Evolutionary conservation across 345 rosid species (phyloP), one percentile per base, ranked within the genome.

Genomic region (Arabidopsis suecica): DNA sequence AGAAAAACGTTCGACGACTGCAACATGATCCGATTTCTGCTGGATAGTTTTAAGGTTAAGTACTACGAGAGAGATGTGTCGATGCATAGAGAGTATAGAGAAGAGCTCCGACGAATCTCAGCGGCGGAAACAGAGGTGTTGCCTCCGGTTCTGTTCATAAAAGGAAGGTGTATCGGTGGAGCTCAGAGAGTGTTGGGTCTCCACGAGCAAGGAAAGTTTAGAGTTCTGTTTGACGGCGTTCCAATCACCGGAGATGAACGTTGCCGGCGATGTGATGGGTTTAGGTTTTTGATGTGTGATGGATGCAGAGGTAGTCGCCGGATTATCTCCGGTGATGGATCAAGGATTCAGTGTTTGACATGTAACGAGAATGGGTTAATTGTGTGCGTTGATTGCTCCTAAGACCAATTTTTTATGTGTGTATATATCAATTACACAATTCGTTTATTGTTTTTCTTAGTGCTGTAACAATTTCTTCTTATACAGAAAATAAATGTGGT

Each of bases 1-100:
- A 80, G 97, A 37, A 95, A 92, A 73, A 95, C 99, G 3, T 95
- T 95, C 40, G 93, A 95, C 62, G 97, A 90, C 34, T 95, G 99
- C 12, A 84, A 76, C 34, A 80, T 78, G 22, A 78, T 92, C 41
- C 84, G 91, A 7, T 95, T 88, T 56, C 79, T 95, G 1, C 79
- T 92, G 9, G 88, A 88, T 71, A 92, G 86, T 65, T 95, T 92
- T 34, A 79, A 79, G 25, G 86, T 90, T 6, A 30, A 42, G 20
- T 95, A 82, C 79, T 76, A 51, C 36, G 97, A 92, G 84, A 81
- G 96, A 41, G 97, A 95, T 69, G 83, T 92, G 22, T 89, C 99
- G 2, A 88, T 95, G 89, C 92, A 95, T 58, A 18, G 70, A 30
- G 84, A 81, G 33, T 95, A 83, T 68, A 89, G 80, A 54, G 97